phyloP scores from a whole-genome alignment of 257 asterid species.

The Nicotiana sylvestris region DNA sequence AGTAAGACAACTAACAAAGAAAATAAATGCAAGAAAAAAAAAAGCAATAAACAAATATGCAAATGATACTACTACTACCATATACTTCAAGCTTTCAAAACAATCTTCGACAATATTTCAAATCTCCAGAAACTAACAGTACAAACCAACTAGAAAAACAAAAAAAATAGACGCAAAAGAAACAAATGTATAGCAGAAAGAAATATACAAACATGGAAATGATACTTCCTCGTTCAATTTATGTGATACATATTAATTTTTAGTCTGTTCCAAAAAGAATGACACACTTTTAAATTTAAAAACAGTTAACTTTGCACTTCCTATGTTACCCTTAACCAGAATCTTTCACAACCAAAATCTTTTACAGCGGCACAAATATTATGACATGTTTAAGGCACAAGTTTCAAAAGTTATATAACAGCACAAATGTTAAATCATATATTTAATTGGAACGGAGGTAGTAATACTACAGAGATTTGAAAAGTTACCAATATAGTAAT shows the following conservation, averaged over 20 bases:
- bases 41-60: neutral
- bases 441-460: neutral
- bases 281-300: no score
- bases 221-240: no score
- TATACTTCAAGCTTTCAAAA: neutral
- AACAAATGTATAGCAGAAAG: neutral
- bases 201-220: neutral
- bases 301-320: no score
- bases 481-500: slow-evolving; percentile 55
- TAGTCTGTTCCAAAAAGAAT: no score
- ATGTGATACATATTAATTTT: no score
- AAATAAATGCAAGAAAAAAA: neutral
- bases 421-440: no score
- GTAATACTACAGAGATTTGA: neutral
- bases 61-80: neutral
- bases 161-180: neutral
- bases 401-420: no score
- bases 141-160: neutral
- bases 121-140: neutral
- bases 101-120: neutral
- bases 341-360: no score
- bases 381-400: no score
- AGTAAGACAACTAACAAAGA: neutral
- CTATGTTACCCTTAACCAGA: no score
- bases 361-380: no score